Evolutionary conservation across 108 stramenopile species (phyloP).

Genomic region (Nannochloropsis oceanica): DNA sequence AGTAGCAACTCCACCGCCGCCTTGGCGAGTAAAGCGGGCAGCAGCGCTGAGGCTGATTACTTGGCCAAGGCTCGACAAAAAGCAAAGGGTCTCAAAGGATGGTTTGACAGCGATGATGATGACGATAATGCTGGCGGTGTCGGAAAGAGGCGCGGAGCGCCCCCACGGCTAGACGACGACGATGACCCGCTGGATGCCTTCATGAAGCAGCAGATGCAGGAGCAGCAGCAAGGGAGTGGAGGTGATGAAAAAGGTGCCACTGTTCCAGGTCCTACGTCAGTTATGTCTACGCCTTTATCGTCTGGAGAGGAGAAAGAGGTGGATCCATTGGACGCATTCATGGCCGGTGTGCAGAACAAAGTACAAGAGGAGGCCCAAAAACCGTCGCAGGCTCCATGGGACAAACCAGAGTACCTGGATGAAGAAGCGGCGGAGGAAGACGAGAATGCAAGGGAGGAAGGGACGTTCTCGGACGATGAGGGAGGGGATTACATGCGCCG

Average conservation of each 20-base stretch:
- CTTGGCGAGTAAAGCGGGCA: too few relatives aligned
- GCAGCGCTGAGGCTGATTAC: not conserved
- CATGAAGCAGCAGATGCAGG: not conserved
- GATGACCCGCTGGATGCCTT: not conserved
- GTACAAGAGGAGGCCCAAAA: not conserved
- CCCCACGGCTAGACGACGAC: not conserved
- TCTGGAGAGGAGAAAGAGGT: constrained; percentile 10
- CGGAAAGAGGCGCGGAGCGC: not conserved
- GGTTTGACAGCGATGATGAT: constrained; percentile 14
- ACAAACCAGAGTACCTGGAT: constrained; percentile 11
- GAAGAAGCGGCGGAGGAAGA: constrained; percentile 8
- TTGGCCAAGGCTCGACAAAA: not conserved
- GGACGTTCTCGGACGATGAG: not conserved
- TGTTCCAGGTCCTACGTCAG: not conserved
- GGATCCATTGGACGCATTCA: constrained; percentile 42
- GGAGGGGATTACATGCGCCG: not conserved
- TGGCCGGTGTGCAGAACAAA: constrained; percentile 16
- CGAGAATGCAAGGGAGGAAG: constrained; percentile 3
- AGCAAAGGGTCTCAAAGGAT: constrained; percentile 2
- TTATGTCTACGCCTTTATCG: not conserved
- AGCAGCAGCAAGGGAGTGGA: not conserved
- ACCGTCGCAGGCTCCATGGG: not conserved
- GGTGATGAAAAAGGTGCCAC: not conserved
- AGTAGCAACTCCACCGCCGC: too few relatives aligned
- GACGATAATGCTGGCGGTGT: not conserved